Base-by-base conservation (phyloP, 2,329 filamentous ascomycete species). In the Cladophialophora immunda region DNA sequence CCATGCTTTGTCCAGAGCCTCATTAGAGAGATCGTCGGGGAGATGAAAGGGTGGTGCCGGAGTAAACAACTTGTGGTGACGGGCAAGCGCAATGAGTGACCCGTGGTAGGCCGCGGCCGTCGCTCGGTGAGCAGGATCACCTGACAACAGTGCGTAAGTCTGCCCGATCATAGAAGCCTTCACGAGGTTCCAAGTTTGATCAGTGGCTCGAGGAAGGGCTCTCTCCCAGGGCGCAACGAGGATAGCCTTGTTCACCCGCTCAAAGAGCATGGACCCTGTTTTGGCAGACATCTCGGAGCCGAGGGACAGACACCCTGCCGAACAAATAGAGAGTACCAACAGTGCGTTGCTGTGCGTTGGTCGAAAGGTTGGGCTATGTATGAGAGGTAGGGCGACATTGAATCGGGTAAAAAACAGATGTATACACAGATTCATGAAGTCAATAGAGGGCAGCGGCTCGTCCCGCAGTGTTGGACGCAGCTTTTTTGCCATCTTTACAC, bases 311-410 rank as follows among this genome's bases (percentile, higher is more conserved):
- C 74, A 74, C 0, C 78, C 78, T 6, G 78, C 63, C 0, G 76
- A 77, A 58, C 77, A 79, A 15, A 79, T 75, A 0, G 76, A 77
- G n/a, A 78, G 58, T 2, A 78, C 71, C 0, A 78, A 57, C 7
- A 77, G 59, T 9, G 75, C 73, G 29, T 68, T 65, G 13, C 25
- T 58, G 7, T 34, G 17, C 13, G 41, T 60, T 11, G 68, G 68
- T 25, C 62, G 30, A 32, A 70, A 70, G n/a, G 68, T 70, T 25
- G 68, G 62, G 6, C 34, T 53, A 50, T 70, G 68, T 17, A 70
- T 36, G 3, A 70, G 8, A 47, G 68, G 68, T 38, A 70, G 29
- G 1, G 60, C 52, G 36, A 61, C 41, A 47, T 68, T 64, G 52
- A 68, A 70, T 5, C 72, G 53, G 30, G 15, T 13, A 32, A 22